Evolutionary conservation across 2,329 filamentous ascomycete genomes (phyloP).

Genomic region (Rosellinia necatrix): DNA sequence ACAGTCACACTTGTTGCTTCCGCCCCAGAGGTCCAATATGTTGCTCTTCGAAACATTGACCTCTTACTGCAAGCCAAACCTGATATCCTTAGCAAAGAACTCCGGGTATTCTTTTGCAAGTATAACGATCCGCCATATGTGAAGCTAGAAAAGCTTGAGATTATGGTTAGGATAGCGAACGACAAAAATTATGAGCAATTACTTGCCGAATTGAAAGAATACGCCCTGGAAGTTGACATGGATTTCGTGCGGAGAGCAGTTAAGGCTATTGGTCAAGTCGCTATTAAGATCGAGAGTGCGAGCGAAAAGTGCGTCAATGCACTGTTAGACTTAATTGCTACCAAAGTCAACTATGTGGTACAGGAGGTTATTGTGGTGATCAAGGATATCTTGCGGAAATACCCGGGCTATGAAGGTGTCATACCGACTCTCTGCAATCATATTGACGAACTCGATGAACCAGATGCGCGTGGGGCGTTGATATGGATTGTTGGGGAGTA

Average conservation of each 20-base stretch:
- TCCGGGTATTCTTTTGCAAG: constrained; percentile 99
- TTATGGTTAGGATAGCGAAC: constrained; percentile 99
- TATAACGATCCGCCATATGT: constrained; percentile 98
- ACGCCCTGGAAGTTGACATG: constrained; percentile 98
- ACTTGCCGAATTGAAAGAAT: constrained; percentile 92
- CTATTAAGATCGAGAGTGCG: constrained; percentile 96
- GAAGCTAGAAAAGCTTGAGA: constrained; percentile 96
- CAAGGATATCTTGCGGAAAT: constrained; percentile 97
- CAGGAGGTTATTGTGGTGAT: constrained; percentile 99
- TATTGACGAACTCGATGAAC: constrained; percentile 96
- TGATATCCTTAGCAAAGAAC: constrained; percentile 94
- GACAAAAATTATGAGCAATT: constrained; percentile 96
- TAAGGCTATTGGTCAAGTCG: constrained; percentile 95
- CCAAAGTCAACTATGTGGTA: constrained; percentile 98
- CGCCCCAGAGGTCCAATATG: constrained; percentile 95
- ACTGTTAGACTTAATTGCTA: constrained; percentile 89
- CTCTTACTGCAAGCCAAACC: constrained; percentile 93
- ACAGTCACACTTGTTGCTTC: constrained; percentile 93
- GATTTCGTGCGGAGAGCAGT: constrained; percentile 95
- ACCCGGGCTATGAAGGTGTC: constrained; percentile 96
- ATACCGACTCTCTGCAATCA: constrained; percentile 96
- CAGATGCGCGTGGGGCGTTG: constrained; percentile 83
- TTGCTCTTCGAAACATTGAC: constrained; percentile 94
- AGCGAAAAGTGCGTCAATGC: constrained; percentile 96
- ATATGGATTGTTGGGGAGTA: constrained; percentile 99